Percentiles rank a stretch among this genome's conserved stretches.
phyloP scores from a whole-genome alignment of 768 basidiomycete genomes.

The Tulasnella calospora region DNA sequence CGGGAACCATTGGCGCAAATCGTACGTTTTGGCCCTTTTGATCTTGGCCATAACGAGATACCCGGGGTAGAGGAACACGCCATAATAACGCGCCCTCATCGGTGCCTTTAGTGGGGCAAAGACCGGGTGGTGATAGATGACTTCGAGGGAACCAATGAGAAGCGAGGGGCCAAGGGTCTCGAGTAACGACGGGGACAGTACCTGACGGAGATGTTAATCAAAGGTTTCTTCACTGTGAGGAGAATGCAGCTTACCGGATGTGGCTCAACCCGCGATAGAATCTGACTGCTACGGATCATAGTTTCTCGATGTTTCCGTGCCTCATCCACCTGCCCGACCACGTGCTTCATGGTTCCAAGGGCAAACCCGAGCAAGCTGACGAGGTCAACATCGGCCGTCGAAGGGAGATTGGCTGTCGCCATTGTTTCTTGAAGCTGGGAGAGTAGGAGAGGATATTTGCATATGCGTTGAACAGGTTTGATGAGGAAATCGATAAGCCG shows the following conservation, averaged over 20 bases:
- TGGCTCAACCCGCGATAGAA: constrained; percentile 58
- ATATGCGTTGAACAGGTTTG: constrained; percentile 93
- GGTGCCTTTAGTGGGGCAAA: constrained; percentile 44
- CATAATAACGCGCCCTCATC: constrained; percentile 78
- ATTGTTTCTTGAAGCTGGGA: constrained; percentile 50
- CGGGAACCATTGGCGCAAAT: constrained; percentile 84
- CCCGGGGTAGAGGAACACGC: constrained; percentile 80
- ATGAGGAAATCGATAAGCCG: constrained; percentile 79
- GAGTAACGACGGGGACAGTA: constrained; percentile 33
- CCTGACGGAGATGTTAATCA: background rate
- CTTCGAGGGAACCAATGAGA: constrained; percentile 82
- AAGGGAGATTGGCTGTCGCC: background rate
- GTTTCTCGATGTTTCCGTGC: constrained; percentile 65
- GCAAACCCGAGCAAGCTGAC: constrained; percentile 29
- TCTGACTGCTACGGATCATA: constrained; percentile 59
- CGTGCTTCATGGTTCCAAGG: constrained; percentile 65
- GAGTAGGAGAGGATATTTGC: constrained; percentile 89
- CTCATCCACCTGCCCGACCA: constrained; percentile 74
- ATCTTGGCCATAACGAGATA: constrained; percentile 87
- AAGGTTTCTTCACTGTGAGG: background rate
- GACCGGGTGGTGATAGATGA: constrained; percentile 64
- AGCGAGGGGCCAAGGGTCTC: constrained; percentile 71
- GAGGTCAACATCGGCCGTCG: constrained; percentile 4
- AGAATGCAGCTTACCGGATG: constrained; percentile 22
- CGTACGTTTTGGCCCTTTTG: constrained; percentile 66